Evolutionary conservation across 2,329 filamentous ascomycete genomes (phyloP), one percentile per base, ranked within the genome.

Genomic region (Alternaria conjuncta): DNA sequence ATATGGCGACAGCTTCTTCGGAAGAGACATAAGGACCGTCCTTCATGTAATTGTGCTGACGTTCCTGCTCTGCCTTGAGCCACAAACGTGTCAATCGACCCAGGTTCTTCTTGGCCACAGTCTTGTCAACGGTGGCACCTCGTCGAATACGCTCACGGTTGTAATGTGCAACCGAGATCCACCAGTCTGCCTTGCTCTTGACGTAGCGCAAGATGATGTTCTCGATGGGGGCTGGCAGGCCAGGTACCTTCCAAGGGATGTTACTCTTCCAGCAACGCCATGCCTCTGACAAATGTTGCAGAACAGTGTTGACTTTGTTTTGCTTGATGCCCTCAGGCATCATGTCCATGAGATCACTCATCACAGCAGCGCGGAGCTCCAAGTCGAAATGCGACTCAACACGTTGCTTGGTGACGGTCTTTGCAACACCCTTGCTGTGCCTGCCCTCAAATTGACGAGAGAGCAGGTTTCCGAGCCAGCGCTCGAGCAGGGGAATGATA

Each of bases 221-320:
- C 82, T 99, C 96, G 67, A 99, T 98, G 0, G 96, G 95, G 13
- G 96, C 96, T 44, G 96, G 96, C 64, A 99, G 82, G 41, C 96
- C 96, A 55, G 96, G 96, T 3, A 99, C 96, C 84, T 99, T 99
- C 96, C 96, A 99, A 0, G 96, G 96, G 71, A 99, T 99, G 77
- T 99, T 99, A 82, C 94, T 97, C 90, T 99, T 99, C 96, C 96
- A 99, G 84, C 96, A 99, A 83, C 96, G 89, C 96, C 96, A 99
- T 13, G 96, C 96, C 83, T 99, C 96, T 0, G 95, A 98, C 45
- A 99, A 83, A 86, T 99, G 96, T 77, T 98, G 96, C 57, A 99
- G 84, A 47, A 99, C 95, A 2, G 94, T 97, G 81, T 99, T 97
- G 80, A 99, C 94, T 83, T 99, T 99, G 84, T 96, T 99, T 79